These are phyloP conservation scores for Daedaleopsis sinensis DNA, from an alignment of 768 basidiomycete genomes.

Conservation along the genomic window DNA sequence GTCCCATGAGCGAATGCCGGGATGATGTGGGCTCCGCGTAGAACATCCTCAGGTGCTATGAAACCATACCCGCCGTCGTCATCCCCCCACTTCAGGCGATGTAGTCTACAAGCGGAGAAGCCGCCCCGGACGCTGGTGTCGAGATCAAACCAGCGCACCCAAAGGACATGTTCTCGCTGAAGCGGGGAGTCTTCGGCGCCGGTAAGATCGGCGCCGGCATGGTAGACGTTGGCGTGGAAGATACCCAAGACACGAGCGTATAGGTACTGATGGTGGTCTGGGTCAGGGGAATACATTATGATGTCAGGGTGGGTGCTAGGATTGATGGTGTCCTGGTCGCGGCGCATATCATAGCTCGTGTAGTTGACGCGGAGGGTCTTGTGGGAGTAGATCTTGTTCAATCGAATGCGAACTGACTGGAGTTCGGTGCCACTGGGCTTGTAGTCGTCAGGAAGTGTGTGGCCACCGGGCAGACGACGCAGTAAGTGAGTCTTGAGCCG, in stretches of 20 bases:
- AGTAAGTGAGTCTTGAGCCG: neutral
- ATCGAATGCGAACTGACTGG: constrained; percentile 24
- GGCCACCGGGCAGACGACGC: constrained; percentile 1
- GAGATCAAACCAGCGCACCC: constrained; percentile 42
- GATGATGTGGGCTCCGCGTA: constrained; percentile 45
- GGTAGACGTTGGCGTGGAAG: constrained; percentile 31
- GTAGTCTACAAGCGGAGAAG: constrained; percentile 32
- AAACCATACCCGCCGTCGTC: constrained; percentile 45
- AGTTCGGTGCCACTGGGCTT: neutral
- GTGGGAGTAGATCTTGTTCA: constrained; percentile 27
- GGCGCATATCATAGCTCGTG: constrained; percentile 45
- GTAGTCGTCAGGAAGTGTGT: neutral
- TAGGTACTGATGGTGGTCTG: constrained; percentile 27
- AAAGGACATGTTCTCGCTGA: constrained; percentile 36
- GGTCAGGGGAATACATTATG: constrained; percentile 24
- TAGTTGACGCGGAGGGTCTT: constrained; percentile 38
- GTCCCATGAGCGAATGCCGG: constrained; percentile 37
- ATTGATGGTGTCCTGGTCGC: constrained; percentile 45
- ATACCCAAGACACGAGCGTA: constrained; percentile 34
- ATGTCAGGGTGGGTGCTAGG: constrained; percentile 38
- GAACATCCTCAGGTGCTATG: constrained; percentile 43
- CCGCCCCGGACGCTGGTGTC: constrained; percentile 32
- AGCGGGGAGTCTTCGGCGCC: constrained; percentile 10
- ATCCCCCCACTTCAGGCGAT: constrained; percentile 42
- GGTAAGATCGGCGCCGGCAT: constrained; percentile 25